phyloP scores from a whole-genome alignment of 1,139 yeast genomes.

The Debaryomycetaceae sp. region DNA sequence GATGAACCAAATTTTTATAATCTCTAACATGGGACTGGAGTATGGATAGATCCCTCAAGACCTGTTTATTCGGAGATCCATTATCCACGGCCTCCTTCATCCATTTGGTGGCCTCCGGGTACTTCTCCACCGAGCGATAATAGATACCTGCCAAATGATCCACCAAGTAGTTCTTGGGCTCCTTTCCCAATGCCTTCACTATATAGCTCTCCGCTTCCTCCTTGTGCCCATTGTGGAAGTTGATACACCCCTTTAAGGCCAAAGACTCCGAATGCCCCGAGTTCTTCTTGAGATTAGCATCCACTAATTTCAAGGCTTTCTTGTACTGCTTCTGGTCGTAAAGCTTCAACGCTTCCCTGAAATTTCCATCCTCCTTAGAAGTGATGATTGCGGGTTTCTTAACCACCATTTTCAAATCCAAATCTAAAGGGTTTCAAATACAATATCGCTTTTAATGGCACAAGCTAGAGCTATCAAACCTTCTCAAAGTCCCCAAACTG shows the following conservation, averaged over 20 bases:
- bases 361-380: conserved; percentile 62
- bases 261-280: conserved; percentile 76
- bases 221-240: conserved; percentile 48
- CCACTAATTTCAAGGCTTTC: conserved; percentile 75
- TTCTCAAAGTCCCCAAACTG: neutral
- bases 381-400: conserved; percentile 35
- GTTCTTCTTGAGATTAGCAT: conserved; percentile 71
- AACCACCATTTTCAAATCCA: conserved; percentile 15
- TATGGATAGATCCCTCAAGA: conserved; percentile 77
- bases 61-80: conserved; percentile 76
- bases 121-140: conserved; percentile 66
- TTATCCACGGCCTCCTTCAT: conserved; percentile 73
- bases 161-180: conserved; percentile 59
- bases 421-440: too few species aligned
- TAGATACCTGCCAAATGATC: conserved; percentile 87
- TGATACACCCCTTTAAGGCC: conserved; percentile 78
- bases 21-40: conserved; percentile 81
- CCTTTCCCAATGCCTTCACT: conserved; percentile 57
- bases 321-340: conserved; percentile 87
- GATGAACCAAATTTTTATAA: conserved; percentile 55
- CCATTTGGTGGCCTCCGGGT: conserved; percentile 76
- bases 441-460: too few species aligned
- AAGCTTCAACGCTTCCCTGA: conserved; percentile 76
- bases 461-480: too few species aligned
- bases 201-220: conserved; percentile 67